Evolutionary conservation across 768 basidiomycete species (phyloP).

Genomic region (Suillus sp.): DNA sequence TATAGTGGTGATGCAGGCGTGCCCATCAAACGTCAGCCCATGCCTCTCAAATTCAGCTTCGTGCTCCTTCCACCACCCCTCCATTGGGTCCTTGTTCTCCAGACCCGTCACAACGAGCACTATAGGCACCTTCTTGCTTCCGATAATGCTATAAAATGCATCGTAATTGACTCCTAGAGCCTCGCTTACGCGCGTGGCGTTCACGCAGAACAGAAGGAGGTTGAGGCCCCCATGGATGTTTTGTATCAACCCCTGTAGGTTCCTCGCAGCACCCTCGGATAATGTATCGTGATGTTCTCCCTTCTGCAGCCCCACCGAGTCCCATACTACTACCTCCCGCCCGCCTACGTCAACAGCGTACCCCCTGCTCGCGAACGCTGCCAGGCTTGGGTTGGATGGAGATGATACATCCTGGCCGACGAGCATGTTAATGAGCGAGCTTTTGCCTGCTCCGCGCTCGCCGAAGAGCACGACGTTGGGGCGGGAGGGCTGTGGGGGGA

Average conservation of each 20-base stretch:
- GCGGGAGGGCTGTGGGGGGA: constrained; percentile 3
- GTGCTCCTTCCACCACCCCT: constrained; percentile 42
- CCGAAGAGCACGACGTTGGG: constrained; percentile 45
- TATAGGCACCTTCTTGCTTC: constrained; percentile 36
- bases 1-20: constrained; percentile 44
- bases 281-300: constrained; percentile 28
- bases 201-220: constrained; percentile 37
- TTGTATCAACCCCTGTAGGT: constrained; percentile 38
- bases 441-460: constrained; percentile 45
- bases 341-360: constrained; percentile 26
- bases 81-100: constrained; percentile 38
- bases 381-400: constrained; percentile 34
- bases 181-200: constrained; percentile 31
- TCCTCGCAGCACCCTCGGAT: constrained; percentile 32
- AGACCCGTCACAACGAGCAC: constrained; percentile 39
- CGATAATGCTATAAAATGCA: constrained; percentile 34
- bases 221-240: constrained; percentile 34
- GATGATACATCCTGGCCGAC: constrained; percentile 26
- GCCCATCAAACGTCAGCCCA: constrained; percentile 39
- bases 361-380: constrained; percentile 36
- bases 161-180: constrained; percentile 33
- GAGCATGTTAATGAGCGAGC: constrained; percentile 48
- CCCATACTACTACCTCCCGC: constrained; percentile 31
- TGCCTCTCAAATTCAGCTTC: constrained; percentile 32
- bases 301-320: constrained; percentile 38